These are phyloP conservation scores for Talaromyces thailandensis DNA, from an alignment of 495 filamentous ascomycete genomes.

Conservation along the genomic window DNA sequence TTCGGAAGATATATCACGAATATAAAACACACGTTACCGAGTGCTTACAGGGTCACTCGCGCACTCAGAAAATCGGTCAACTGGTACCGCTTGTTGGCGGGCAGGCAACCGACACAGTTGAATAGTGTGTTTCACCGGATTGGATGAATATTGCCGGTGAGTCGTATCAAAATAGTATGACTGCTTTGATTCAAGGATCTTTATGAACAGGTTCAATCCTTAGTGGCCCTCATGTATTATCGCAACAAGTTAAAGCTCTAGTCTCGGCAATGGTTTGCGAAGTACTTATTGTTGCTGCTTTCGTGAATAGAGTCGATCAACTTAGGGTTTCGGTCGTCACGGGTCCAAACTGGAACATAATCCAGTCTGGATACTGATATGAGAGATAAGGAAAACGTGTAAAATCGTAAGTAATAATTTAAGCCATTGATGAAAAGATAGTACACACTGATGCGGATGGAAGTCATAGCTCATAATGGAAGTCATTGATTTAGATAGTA, in stretches of 20 bases:
- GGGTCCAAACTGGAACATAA: neutral
- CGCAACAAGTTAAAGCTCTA: too few relatives aligned
- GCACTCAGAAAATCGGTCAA: neutral
- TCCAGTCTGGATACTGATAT: neutral
- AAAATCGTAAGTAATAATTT: too few relatives aligned
- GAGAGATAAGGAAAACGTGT: too few relatives aligned
- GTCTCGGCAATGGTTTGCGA: neutral
- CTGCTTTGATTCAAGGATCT: neutral
- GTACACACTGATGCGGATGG: too few relatives aligned
- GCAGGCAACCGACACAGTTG: neutral
- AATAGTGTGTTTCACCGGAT: neutral
- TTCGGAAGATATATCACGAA: constrained; percentile 3
- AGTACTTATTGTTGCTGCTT: too few relatives aligned
- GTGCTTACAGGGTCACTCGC: neutral
- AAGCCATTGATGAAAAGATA: too few relatives aligned
- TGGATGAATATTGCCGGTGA: neutral
- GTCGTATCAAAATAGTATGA: neutral
- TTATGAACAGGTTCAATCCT: neutral
- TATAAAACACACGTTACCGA: neutral
- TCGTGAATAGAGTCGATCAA: neutral
- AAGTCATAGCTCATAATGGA: neutral
- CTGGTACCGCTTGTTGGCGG: neutral
- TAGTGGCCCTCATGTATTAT: too few relatives aligned
- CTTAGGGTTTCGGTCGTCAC: neutral
- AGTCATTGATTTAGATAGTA: neutral